Percentiles rank a stretch among this genome's conserved stretches.
These are phyloP conservation scores for Austropuccinia psidii DNA, from an alignment of 1,284 basidiomycete genomes.

Conservation along the genomic window DNA sequence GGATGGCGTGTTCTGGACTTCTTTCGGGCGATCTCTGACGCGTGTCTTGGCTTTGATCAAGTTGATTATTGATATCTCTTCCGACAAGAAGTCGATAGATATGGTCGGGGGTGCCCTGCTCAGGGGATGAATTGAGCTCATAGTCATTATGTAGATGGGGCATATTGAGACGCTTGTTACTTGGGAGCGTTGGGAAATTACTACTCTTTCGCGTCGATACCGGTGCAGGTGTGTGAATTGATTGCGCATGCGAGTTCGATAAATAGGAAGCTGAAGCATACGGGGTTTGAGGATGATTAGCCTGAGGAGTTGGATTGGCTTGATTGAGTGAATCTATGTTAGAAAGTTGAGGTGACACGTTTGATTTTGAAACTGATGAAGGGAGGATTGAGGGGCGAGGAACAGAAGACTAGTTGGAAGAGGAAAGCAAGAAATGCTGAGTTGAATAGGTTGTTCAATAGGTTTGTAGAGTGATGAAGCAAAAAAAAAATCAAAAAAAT, in stretches of 20 bases:
- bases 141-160: constrained; percentile 11
- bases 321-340: not conserved
- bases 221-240: constrained; percentile 15
- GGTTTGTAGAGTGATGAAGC: not conserved
- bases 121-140: not conserved
- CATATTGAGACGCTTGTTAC: not conserved
- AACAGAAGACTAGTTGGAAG: constrained; percentile 6
- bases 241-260: constrained; percentile 29
- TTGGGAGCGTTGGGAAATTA: constrained; percentile 12
- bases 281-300: not conserved
- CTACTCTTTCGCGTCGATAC: constrained; percentile 13
- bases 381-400: not conserved
- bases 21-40: not conserved
- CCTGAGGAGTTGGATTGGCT: not conserved
- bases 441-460: not conserved
- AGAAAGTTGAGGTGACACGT: constrained; percentile 14
- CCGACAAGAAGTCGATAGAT: constrained; percentile 19
- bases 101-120: constrained; percentile 27
- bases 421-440: not conserved
- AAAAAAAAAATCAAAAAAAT: not conserved
- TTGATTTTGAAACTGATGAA: constrained; percentile 8
- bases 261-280: constrained; percentile 20
- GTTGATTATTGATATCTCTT: not conserved
- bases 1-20: too few species aligned
- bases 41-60: not conserved